A percentile compares a stretch with the other conserved stretches of the same genome.
Conservation (phyloP, 352 stramenopile genomes). For the Phytophthora litchii region DNA sequence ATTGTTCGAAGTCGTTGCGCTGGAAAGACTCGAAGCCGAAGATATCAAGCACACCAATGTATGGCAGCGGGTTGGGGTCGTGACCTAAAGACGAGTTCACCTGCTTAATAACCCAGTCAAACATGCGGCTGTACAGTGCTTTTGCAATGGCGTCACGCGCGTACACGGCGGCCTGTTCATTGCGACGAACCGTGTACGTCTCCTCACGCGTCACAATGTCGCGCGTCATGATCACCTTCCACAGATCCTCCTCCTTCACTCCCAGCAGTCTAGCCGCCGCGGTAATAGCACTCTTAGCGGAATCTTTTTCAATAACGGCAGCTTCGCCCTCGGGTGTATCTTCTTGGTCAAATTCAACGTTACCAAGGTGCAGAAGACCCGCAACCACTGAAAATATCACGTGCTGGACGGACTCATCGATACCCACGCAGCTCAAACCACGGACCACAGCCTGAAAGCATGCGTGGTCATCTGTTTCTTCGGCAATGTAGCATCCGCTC, state of each 20-base stretch:
- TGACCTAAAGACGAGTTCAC: conserved; percentile 91
- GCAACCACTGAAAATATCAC: conserved; percentile 93
- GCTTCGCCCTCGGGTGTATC: conserved; percentile 83
- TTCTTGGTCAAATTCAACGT: conserved; percentile 94
- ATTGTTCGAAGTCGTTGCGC: conserved; percentile 91
- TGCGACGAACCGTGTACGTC: conserved; percentile 83
- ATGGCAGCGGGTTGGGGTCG: conserved; percentile 76
- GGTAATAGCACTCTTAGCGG: conserved; percentile 62
- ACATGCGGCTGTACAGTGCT: conserved; percentile 92
- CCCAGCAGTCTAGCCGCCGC: conserved; percentile 70
- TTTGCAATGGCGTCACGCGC: conserved; percentile 93
- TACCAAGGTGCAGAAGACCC: conserved; percentile 95
- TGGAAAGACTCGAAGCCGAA: conserved; percentile 93
- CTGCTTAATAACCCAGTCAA: conserved; percentile 93
- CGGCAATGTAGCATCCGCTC: conserved; percentile 91
- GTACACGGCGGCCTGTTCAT: conserved; percentile 86
- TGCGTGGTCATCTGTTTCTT: conserved; percentile 91
- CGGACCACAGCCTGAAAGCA: conserved; percentile 78
- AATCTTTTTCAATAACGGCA: conserved; percentile 73
- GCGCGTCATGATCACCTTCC: conserved; percentile 86
- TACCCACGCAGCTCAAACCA: conserved; percentile 79
- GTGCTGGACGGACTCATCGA: conserved; percentile 69
- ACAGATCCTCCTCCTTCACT: conserved; percentile 63
- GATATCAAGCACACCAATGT: conserved; percentile 93
- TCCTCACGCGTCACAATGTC: conserved; percentile 87